Percentiles rank a stretch among this genome's conserved stretches.
Conservation (phyloP, 2,329 filamentous ascomycete genomes). For the Aspergillus fructus region DNA sequence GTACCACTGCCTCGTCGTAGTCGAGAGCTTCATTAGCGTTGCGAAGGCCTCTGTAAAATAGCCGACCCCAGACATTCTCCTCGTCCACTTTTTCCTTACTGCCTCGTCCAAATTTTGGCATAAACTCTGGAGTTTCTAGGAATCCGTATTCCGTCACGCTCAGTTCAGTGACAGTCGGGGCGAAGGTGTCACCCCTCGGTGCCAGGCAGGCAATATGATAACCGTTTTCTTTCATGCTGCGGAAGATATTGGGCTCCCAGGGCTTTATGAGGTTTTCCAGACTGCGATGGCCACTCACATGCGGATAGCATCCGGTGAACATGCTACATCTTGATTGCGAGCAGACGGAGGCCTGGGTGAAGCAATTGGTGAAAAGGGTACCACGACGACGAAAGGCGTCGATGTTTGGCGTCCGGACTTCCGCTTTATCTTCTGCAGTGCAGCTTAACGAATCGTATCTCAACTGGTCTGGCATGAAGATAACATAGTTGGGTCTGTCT, state of each 20-base stretch:
- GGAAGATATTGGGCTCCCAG: slow-evolving; percentile 51
- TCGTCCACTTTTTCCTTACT: background rate
- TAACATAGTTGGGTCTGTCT: slow-evolving; percentile 14
- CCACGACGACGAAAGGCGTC: slow-evolving; percentile 20
- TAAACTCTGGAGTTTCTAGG: slow-evolving; percentile 4
- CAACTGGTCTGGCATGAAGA: slow-evolving; percentile 53
- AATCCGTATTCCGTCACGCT: slow-evolving; percentile 5
- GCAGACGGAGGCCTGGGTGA: slow-evolving; percentile 48
- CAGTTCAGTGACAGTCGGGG: slow-evolving; percentile 5
- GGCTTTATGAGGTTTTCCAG: slow-evolving; percentile 51
- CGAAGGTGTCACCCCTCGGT: slow-evolving; percentile 1
- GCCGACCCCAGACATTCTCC: background rate
- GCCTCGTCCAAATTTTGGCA: background rate
- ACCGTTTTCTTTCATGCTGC: slow-evolving; percentile 44
- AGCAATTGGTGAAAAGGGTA: slow-evolving; percentile 48
- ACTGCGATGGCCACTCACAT: slow-evolving; percentile 48
- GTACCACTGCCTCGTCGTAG: slow-evolving; percentile 47
- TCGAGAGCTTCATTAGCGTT: slow-evolving; percentile 40
- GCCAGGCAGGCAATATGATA: slow-evolving; percentile 50
- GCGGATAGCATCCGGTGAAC: slow-evolving; percentile 50
- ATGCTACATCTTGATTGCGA: slow-evolving; percentile 49
- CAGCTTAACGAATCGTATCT: slow-evolving; percentile 47
- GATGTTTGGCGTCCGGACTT: slow-evolving; percentile 38
- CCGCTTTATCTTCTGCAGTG: slow-evolving; percentile 36
- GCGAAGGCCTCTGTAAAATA: slow-evolving; percentile 42